These are phyloP conservation scores for Microbotryum lychnidis-dioicae DNA, from an alignment of 1,284 basidiomycete genomes.

Conservation along the genomic window DNA sequence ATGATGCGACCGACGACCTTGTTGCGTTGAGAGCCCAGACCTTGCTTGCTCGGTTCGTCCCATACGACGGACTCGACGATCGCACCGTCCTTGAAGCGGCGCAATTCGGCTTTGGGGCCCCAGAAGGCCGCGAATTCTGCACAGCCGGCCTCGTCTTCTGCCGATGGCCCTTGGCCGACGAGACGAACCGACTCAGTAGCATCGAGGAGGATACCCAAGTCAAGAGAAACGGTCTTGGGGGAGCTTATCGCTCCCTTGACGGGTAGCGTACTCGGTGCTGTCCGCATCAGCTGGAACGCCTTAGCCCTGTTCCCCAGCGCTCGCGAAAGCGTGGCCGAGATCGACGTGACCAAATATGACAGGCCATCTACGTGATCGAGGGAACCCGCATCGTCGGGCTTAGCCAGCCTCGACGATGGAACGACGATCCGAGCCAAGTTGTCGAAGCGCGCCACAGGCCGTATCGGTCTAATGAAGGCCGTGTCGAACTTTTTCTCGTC, in stretches of 20 bases:
- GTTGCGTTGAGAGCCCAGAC: constrained; percentile 48
- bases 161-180: constrained; percentile 79
- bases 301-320: constrained; percentile 51
- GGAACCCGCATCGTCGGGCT: constrained; percentile 30
- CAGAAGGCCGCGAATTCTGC: constrained; percentile 74
- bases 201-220: constrained; percentile 68
- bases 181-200: constrained; percentile 64
- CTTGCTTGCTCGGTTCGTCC: constrained; percentile 56
- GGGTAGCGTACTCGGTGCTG: constrained; percentile 1
- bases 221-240: constrained; percentile 40
- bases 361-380: constrained; percentile 14
- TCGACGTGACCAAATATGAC: constrained; percentile 45
- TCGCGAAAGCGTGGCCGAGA: constrained; percentile 53
- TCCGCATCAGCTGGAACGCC: constrained; percentile 21
- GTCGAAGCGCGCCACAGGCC: constrained; percentile 38
- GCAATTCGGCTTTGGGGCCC: constrained; percentile 84
- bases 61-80: constrained; percentile 93
- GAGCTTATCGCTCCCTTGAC: constrained; percentile 36
- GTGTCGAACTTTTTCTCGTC: constrained; percentile 59
- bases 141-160: constrained; percentile 48
- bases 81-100: constrained; percentile 94
- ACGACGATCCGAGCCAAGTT: constrained; percentile 35
- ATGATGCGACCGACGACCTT: constrained; percentile 71
- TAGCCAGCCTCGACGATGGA: not conserved
- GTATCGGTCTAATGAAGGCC: constrained; percentile 52